Conservation (phyloP, 176 grass and related monocot genomes). For the Avena atlantica region DNA sequence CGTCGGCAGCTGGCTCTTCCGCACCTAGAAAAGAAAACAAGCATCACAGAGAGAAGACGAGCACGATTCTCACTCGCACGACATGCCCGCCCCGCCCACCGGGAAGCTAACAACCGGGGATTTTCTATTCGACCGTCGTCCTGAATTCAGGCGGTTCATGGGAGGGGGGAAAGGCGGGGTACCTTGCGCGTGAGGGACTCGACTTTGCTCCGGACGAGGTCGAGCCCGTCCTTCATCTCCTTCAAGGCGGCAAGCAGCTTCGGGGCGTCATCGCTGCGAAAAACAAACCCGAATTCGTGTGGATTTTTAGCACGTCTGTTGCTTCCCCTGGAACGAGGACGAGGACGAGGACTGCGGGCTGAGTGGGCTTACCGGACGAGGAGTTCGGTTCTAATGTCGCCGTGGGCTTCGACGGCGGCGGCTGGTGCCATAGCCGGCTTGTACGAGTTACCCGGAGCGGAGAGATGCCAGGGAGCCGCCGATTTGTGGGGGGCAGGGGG, state of each 20-base stretch:
- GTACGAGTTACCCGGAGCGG: neutral
- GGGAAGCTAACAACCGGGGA: too few species aligned
- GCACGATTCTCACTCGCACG: neutral
- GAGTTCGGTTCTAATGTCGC: neutral
- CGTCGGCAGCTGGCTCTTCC: conserved; percentile 69
- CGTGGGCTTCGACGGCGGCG: neutral
- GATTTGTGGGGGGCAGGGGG: too few species aligned
- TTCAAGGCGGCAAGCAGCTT: conserved; percentile 64
- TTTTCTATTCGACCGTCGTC: too few species aligned
- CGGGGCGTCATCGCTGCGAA: conserved; percentile 58
- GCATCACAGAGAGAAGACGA: neutral
- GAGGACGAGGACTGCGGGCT: neutral
- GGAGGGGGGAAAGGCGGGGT: neutral
- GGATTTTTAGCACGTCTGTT: neutral
- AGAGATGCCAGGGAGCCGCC: neutral
- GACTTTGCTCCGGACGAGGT: conserved; percentile 68
- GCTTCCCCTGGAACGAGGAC: neutral
- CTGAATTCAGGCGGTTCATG: neutral
- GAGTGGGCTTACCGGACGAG: neutral
- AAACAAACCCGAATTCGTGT: neutral
- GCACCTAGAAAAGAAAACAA: conserved; percentile 46
- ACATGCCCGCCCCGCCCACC: neutral
- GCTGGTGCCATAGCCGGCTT: neutral
- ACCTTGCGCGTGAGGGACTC: conserved; percentile 70
- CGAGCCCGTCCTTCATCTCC: conserved; percentile 88